Percentiles rank a stretch among this genome's conserved stretches.
Conservation (phyloP, 192 early-diverging fungal species). For the Powellomyces hirtus region DNA sequence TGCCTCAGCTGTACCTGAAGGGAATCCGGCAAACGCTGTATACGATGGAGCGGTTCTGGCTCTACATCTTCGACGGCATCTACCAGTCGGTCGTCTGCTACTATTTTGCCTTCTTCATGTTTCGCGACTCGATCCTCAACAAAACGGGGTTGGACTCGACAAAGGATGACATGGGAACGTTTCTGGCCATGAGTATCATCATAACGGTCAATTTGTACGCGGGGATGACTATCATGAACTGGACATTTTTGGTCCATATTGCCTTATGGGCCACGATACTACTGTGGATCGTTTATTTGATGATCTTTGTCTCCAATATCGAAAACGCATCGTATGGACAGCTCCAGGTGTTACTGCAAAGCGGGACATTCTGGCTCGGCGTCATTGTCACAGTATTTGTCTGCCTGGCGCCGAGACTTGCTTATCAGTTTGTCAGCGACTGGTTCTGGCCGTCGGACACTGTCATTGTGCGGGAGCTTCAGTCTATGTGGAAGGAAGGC, state of each 20-base stretch:
- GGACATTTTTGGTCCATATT: conserved; percentile 76
- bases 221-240: conserved; percentile 75
- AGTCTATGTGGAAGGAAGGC: conserved; percentile 42
- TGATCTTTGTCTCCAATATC: conserved; percentile 59
- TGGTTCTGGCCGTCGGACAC: conserved; percentile 44
- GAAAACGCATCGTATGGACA: conserved; percentile 70
- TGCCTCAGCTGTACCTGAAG: conserved; percentile 71
- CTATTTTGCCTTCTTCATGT: conserved; percentile 73
- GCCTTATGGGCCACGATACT: conserved; percentile 65
- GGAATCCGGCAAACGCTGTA: conserved; percentile 84
- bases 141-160: conserved; percentile 53
- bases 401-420: conserved; percentile 68
- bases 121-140: conserved; percentile 54
- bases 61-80: conserved; percentile 84
- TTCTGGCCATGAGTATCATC: conserved; percentile 76
- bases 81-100: conserved; percentile 86
- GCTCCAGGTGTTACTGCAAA: conserved; percentile 58
- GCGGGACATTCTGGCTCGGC: conserved; percentile 73
- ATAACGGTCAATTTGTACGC: conserved; percentile 79
- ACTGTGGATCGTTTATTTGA: conserved; percentile 66
- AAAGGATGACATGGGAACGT: conserved; percentile 70
- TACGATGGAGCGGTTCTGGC: conserved; percentile 79
- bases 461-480: conserved; percentile 47
- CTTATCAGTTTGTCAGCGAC: conserved; percentile 59
- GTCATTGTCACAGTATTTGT: conserved; percentile 66